These are phyloP conservation scores for Fusarium sublunatum DNA, from an alignment of 2,329 filamentous ascomycete genomes.

Conservation along the genomic window DNA sequence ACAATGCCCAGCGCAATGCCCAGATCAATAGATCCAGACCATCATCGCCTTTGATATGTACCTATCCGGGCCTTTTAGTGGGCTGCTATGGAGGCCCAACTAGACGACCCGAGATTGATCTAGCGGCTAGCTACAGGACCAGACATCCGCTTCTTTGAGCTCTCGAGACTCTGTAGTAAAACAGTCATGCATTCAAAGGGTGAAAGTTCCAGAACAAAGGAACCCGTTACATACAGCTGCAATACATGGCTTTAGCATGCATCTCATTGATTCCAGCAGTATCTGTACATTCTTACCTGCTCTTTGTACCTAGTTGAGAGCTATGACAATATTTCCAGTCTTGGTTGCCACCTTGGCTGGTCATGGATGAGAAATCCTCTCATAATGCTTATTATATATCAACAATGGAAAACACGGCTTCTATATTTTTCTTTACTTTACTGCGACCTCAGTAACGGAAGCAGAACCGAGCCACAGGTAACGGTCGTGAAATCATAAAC, in stretches of 20 bases:
- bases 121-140: slow-evolving; percentile 25
- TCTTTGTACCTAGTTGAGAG: slow-evolving; percentile 14
- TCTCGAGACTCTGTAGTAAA: background rate
- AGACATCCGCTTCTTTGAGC: slow-evolving; percentile 17
- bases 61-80: slow-evolving; percentile 32
- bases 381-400: slow-evolving; percentile 28
- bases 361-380: slow-evolving; percentile 29
- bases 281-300: background rate
- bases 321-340: slow-evolving; percentile 6
- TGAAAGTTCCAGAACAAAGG: slow-evolving; percentile 19
- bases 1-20: slow-evolving; percentile 8
- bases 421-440: background rate
- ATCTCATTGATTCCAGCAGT: slow-evolving; percentile 9
- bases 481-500: slow-evolving; percentile 16
- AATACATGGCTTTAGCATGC: slow-evolving; percentile 7
- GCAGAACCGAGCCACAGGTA: slow-evolving; percentile 5
- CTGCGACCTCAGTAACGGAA: slow-evolving; percentile 13
- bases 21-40: slow-evolving; percentile 4
- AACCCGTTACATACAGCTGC: slow-evolving; percentile 1
- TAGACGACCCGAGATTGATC: slow-evolving; percentile 29
- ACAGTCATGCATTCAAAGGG: slow-evolving; percentile 1
- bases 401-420: slow-evolving; percentile 2
- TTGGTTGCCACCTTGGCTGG: slow-evolving; percentile 17
- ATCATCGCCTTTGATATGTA: slow-evolving; percentile 7
- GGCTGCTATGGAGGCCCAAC: slow-evolving; percentile 12